These are phyloP conservation scores for Cicer yamashitae DNA, from an alignment of 306 rosid genomes.

Conservation along the genomic window DNA sequence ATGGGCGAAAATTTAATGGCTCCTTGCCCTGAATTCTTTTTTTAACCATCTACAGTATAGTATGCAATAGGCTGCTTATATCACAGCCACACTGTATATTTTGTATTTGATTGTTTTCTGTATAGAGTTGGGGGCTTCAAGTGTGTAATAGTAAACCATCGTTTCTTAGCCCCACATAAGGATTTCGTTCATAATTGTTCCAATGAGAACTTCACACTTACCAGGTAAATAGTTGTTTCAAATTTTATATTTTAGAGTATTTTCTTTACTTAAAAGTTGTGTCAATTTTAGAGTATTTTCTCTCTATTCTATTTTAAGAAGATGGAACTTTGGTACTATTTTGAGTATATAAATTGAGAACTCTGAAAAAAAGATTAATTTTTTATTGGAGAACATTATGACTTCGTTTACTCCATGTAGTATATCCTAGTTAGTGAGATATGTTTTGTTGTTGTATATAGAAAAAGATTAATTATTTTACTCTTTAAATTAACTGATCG, in stretches of 20 bases:
- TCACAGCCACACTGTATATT: constrained; percentile 30
- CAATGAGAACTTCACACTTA: constrained; percentile 8
- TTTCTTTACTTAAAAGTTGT: not conserved
- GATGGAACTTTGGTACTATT: no score
- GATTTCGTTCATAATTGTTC: not conserved
- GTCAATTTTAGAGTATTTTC: not conserved
- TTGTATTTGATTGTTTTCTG: constrained; percentile 13
- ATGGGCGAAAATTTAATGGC: constrained; percentile 1
- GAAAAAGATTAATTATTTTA: no score
- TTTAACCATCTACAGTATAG: constrained; percentile 26
- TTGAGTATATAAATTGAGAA: no score
- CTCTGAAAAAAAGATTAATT: no score
- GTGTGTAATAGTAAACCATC: constrained; percentile 20
- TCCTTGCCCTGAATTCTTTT: not conserved
- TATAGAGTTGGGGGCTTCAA: constrained; percentile 4
- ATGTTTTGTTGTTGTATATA: no score
- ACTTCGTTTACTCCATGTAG: no score
- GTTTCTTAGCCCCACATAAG: not conserved
- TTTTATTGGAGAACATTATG: no score
- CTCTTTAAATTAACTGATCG: no score
- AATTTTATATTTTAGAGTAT: not conserved
- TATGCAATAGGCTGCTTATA: constrained; percentile 21
- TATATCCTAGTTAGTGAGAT: no score
- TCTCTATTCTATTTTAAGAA: no score
- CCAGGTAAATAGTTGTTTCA: not conserved